Evolutionary conservation across 305 asterid species (phyloP).

Genomic region (Rubia tinctorum): DNA sequence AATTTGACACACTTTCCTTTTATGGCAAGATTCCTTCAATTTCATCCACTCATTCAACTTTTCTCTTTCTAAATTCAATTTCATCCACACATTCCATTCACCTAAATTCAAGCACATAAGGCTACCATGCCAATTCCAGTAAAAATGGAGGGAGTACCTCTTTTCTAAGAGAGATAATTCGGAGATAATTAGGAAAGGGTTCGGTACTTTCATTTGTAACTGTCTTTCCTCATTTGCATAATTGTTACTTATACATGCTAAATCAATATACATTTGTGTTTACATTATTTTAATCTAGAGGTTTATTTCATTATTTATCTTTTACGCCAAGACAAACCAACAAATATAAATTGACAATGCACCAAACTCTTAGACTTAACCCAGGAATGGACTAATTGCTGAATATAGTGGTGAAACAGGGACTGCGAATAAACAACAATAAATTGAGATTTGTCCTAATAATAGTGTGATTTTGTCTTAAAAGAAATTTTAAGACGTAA

Average conservation of each 20-base stretch:
- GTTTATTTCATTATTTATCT: background rate
- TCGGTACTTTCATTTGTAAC: background rate
- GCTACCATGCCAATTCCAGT: no score
- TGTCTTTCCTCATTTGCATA: background rate
- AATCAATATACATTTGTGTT: background rate
- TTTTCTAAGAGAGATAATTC: no score
- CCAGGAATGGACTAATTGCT: background rate
- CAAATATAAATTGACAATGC: background rate
- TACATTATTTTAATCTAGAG: background rate
- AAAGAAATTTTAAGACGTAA: background rate
- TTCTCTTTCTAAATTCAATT: no score
- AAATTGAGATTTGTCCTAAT: background rate
- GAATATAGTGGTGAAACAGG: background rate
- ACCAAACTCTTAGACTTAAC: background rate
- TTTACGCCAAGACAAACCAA: background rate
- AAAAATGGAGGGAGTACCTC: no score
- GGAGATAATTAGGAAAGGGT: background rate
- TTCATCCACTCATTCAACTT: no score
- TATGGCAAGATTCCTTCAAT: no score
- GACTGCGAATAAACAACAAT: background rate
- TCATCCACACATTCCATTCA: no score
- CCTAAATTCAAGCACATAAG: no score
- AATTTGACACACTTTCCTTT: no score
- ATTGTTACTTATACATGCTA: background rate
- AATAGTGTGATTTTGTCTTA: background rate